Evolutionary conservation across 306 rosid species (phyloP).

Genomic region (Sphenostylis stenocarpa): DNA sequence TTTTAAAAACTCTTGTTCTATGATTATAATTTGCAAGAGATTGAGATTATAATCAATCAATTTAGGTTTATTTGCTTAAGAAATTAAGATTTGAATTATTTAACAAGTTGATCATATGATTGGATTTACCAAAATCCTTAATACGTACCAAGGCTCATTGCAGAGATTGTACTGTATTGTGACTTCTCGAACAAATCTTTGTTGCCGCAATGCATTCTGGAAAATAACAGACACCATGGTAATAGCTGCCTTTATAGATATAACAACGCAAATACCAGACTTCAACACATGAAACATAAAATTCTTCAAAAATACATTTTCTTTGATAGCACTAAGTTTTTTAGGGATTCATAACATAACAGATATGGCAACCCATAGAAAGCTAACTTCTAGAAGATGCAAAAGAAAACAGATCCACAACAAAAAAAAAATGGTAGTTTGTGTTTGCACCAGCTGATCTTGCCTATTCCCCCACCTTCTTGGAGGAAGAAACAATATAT

Average conservation of each 20-base stretch:
- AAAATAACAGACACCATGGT: slow-evolving; percentile 36
- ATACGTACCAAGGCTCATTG: slow-evolving; percentile 91
- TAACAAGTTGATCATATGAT: no score
- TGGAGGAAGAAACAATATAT: slow-evolving; percentile 3
- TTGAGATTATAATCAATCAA: no score
- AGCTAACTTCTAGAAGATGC: neutral
- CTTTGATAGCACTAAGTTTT: neutral
- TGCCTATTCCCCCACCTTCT: neutral
- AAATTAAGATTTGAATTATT: no score
- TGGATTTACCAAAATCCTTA: no score
- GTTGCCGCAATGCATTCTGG: slow-evolving; percentile 96
- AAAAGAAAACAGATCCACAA: neutral
- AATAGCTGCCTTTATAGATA: slow-evolving; percentile 5
- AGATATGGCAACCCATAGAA: slow-evolving; percentile 10
- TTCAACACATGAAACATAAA: neutral
- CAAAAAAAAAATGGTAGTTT: neutral
- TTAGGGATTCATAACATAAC: no score
- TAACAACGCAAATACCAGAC: slow-evolving; percentile 7
- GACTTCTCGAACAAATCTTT: slow-evolving; percentile 91
- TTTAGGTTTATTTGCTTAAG: no score
- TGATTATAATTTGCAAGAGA: no score
- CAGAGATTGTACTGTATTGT: slow-evolving; percentile 99
- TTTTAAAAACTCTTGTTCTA: no score
- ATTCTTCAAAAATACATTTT: neutral
- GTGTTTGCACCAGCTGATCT: neutral